Evolutionary conservation across 164 flowering plant species (phyloP), one percentile per base, ranked within the genome.

Genomic region (Pachysandra terminalis): DNA sequence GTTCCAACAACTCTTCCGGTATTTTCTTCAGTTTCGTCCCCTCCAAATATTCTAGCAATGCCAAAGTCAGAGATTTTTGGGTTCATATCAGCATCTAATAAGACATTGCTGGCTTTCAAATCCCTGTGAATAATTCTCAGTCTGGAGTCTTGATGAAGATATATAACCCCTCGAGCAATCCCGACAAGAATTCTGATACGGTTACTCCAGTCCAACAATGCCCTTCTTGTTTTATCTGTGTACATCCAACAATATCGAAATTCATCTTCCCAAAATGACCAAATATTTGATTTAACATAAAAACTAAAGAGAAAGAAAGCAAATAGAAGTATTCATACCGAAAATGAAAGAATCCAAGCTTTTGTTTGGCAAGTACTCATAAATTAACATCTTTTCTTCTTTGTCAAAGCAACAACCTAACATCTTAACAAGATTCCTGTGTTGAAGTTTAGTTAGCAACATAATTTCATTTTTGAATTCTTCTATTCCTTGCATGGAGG

Each of bases 391-490:
- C 37, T 64, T 64, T 13, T 51, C 67, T 26, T 64, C 67, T 16
- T 53, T 21, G 28, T 64, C 21, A 15, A 49, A 8, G 56, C 67
- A 64, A 24, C 55, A 64, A 51, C 67, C 67, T 19, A 64, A 3
- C 0, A 64, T 56, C 23, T 19, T 49, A 21, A 64, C 67, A 51
- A 63, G 59, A 24, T 24, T 64, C 26, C 35, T 64, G 67, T 64
- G 67, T 53, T 64, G 67, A 8, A 64, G 67, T 49, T 64, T 64
- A 0, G 87, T 85, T 56, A 90, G 81, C 56, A 88, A 70, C 62
- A 61, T 77, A 9, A 88, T 84, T 73, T 90, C 96, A 59, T 81
- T 90, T 68, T 77, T 86, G 80, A 90, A 86, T 66, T 90, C 93
- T 27, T 84, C 83, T 0, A 53, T 56, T 19, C 91, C 93, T 78